Evolutionary conservation across 1,284 basidiomycete genomes (phyloP).

Genomic region (Porogramme epimiltina): DNA sequence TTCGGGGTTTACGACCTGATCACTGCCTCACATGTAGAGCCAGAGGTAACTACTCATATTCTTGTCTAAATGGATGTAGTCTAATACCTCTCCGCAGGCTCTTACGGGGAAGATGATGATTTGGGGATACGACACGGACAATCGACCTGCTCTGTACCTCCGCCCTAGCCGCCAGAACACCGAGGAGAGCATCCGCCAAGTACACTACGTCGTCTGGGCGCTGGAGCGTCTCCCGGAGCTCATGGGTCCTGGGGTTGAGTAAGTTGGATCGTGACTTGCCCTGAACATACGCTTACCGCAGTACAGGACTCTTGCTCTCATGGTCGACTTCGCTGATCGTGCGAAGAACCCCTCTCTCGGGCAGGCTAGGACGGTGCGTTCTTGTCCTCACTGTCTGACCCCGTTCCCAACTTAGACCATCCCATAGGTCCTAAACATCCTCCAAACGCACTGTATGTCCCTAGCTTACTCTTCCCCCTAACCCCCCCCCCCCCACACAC

Average conservation of each 20-base stretch:
- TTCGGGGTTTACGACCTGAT: conserved; percentile 66
- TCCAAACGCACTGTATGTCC: conserved; percentile 78
- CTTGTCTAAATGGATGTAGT: not conserved
- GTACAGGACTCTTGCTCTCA: conserved; percentile 65
- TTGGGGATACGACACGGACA: conserved; percentile 73
- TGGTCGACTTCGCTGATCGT: conserved; percentile 83
- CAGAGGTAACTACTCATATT: conserved; percentile 49
- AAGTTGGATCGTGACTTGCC: conserved; percentile 28
- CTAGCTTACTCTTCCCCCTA: not conserved
- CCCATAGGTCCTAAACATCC: conserved; percentile 62
- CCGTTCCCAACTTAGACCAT: not conserved
- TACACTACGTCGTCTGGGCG: conserved; percentile 77
- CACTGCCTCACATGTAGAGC: conserved; percentile 62
- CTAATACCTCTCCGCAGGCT: conserved; percentile 42
- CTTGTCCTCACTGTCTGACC: not conserved
- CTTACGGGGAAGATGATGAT: conserved; percentile 74
- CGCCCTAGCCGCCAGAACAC: conserved; percentile 86
- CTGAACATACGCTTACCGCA: not conserved
- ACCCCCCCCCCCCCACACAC: not conserved
- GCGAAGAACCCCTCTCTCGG: conserved; percentile 74
- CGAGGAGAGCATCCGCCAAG: conserved; percentile 69
- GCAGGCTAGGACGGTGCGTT: conserved; percentile 52
- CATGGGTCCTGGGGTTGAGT: conserved; percentile 80
- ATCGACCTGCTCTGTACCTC: conserved; percentile 78
- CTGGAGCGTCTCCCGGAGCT: conserved; percentile 73